Base-by-base conservation (phyloP, 2,329 filamentous ascomycete species). In the Penicillium capsulatum region DNA sequence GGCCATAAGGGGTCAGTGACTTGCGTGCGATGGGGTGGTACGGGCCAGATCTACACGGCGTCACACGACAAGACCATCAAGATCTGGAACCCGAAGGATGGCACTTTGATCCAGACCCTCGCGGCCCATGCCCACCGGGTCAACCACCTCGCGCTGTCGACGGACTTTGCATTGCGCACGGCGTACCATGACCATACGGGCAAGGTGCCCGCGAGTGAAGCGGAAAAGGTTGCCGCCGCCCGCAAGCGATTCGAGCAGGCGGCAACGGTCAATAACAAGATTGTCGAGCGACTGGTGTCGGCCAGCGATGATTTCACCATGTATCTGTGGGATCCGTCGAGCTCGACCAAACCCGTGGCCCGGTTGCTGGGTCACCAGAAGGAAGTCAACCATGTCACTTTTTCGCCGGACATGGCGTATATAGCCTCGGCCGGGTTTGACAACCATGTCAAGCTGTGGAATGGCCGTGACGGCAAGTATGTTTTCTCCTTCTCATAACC, bases 271-370 rank as follows among this genome's bases (percentile, higher is more conserved):
- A 79, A 83, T 48, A 85, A 85, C 17, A 80, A 83, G 57, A 74
- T 94, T 15, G 80, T 85, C 1, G 92, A 98, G 69, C 79, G 86
- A 17, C 69, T 97, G 3, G 86, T 94, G 2, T 94, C 89, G 7
- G 92, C 91, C 2, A 91, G 84, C 51, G 92, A 97, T 60, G 92
- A 98, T 64, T 94, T 90, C 64, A 95, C 90, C 4, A 91, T 98
- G 77, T 95, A 89, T 61, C 76, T 98, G 6, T 98, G 91, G 91
- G 86, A 94, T 44, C 90, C 90, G 0, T 74, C 81, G 7, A 75
- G 73, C 30, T 82, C 83, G 3, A 86, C 75, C 6, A 96, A 97
- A 63, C 90, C 91, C 1, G 72, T 97, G 3, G 84, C 86, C n/a
- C 76, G 89, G 22, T 77, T 97, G 68, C 68, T 88, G n/a, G 92